Evolutionary conservation across 371 early-diverging fungal genomes (phyloP), one percentile per base, ranked within the genome.

Genomic region (Lichtheimia corymbifera): DNA sequence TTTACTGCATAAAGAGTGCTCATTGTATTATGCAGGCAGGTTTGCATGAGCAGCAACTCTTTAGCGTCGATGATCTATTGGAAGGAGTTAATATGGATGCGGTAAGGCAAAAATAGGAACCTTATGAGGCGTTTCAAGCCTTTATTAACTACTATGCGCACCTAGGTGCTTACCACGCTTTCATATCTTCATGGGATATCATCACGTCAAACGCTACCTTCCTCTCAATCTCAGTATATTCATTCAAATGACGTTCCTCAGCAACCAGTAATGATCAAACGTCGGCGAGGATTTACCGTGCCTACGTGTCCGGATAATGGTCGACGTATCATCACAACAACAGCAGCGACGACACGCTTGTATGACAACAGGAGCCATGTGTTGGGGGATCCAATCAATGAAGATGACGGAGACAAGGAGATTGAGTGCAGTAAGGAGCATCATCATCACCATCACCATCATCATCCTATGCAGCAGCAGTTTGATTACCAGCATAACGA

Each of bases 81-180:
- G 45, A 73, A 43, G 71, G 68, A 53, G 58, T 66, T 20, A 58
- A 73, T 56, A 68, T 72, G 66, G 45, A 64, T 53, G 51, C 62
- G 53, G 76, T 72, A 75, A 59, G 64, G 53, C 15, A 35, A 24
- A 15, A 24, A 22, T 43, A 50, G 20, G 30, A 15, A 43, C 47
- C 20, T 13, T 27, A 61, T 44, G 22, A 55, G 13, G 27, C 47
- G 30, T 28, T 35, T 45, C n/a, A 28, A 49, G 4, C 17, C 28
- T 18, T 63, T 22, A 47, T 65, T 58, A 62, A 24, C 28, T 49
- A 44, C 30, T 22, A 49, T 28, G 11, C 52, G 55, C 1, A 40
- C 42, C 15, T 41, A 62, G 62, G 63, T 63, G 18, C 43, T 54
- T 22, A 57, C 40, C 14, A 67, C 63, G 18, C 18, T 67, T 5